Evolutionary conservation across 192 early-diverging fungal species (phyloP), one percentile per base, ranked within the genome.

Genomic region (Mortierella hygrophila): DNA sequence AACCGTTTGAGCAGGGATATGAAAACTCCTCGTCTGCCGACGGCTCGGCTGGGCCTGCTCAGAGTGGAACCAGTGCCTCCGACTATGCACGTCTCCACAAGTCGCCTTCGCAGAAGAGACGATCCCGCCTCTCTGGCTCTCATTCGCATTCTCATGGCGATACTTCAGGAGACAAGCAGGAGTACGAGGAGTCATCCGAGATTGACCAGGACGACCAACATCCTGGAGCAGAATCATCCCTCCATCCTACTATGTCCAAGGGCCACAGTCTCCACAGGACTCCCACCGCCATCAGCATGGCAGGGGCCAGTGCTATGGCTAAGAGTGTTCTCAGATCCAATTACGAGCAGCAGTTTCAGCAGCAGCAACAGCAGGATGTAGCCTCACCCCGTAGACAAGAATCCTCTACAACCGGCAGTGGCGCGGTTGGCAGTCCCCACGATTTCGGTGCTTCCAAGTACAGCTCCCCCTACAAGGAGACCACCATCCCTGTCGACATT

Each of bases 401-500:
- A 6, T 37, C 23, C 7, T 54, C 68, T 47, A 3, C 4, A 5
- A 20, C 37, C 40, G 13, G 37, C 68, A 46, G 23, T 26, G 55
- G 32, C 20, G 71, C 32, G 15, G 54, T 20, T 32, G 18, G 0
- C 65, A 78, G 42, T 5, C 15, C 16, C 11, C 26, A 8, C 32
- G 20, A 26, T 41, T n/a, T 26, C 35, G 69, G 38, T 21, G 15
- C 47, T 18, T 42, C 37, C 35, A 65, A 65, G 26, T 15, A 35
- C 60, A 65, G 10, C 11, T 65, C 29, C 26, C 60, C 60, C 9
- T 78, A 82, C 60, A 76, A 75, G 46, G 76, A 83, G 49, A 89
- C 86, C 4, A 89, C 87, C 35, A 85, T 92, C 1, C 94, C 97
- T n/a, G 88, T 99, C 13, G 92, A 91, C 41, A 96, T 97, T 65